Conservation (phyloP, 73 alveolate genomes). For the Paramecium caudatum region DNA sequence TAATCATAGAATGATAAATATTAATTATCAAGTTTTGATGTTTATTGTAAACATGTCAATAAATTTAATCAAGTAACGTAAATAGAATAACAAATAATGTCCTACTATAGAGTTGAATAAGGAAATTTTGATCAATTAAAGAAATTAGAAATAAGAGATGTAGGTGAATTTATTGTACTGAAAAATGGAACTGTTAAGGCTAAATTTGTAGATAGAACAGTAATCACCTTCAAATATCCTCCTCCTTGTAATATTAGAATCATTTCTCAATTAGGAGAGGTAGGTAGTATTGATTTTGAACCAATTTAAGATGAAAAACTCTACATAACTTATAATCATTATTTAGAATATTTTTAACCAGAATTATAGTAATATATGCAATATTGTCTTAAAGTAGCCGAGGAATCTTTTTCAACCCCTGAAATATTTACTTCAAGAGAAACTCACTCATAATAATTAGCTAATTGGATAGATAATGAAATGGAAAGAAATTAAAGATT, state of each 20-base stretch:
- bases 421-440: conserved; percentile 4
- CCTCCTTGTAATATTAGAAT: conserved; percentile 44
- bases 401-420: conserved; percentile 6
- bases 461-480: background rate
- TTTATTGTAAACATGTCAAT: background rate
- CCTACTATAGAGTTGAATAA: conserved; percentile 3
- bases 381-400: background rate
- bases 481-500: conserved; percentile 48
- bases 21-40: background rate
- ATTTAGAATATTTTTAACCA: background rate
- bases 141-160: conserved; percentile 1
- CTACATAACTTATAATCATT: background rate
- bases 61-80: background rate
- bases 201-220: conserved; percentile 59
- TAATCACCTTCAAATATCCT: conserved; percentile 52
- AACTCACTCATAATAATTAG: background rate
- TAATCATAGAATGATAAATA: conserved; percentile 12
- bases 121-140: background rate
- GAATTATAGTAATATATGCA: conserved; percentile 3
- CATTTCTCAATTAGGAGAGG: background rate
- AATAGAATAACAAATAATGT: background rate
- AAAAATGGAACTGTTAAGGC: conserved; percentile 59
- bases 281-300: background rate
- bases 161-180: conserved; percentile 5
- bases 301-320: background rate